Evolutionary conservation across 805 yeast species (phyloP).

Genomic region (Kazachstania martiniae): DNA sequence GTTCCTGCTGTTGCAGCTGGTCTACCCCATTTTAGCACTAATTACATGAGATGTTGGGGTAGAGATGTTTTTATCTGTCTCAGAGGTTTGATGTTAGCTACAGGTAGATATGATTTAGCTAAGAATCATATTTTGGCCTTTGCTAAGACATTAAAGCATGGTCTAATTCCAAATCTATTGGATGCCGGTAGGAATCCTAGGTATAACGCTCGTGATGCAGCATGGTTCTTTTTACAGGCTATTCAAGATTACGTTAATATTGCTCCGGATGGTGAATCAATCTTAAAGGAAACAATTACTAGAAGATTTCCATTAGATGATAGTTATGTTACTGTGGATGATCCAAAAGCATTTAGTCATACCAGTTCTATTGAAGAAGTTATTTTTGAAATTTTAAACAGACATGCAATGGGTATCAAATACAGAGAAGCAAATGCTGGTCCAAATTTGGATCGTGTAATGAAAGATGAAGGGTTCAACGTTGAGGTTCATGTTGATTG

Average conservation of each 20-base stretch:
- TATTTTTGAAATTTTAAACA: constrained; percentile 67
- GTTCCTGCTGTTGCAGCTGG: constrained; percentile 90
- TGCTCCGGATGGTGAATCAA: constrained; percentile 58
- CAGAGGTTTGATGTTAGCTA: constrained; percentile 67
- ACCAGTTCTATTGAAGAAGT: constrained; percentile 64
- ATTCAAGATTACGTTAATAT: constrained; percentile 66
- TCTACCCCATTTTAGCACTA: constrained; percentile 82
- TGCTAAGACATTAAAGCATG: constrained; percentile 88
- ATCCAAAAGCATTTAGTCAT: constrained; percentile 64
- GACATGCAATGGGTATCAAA: constrained; percentile 82
- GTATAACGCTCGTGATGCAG: constrained; percentile 94
- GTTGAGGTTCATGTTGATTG: constrained; percentile 76
- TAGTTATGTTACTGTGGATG: constrained; percentile 55
- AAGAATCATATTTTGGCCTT: constrained; percentile 71
- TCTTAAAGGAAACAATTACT: constrained; percentile 60
- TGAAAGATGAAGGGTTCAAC: constrained; percentile 88
- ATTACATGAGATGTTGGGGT: constrained; percentile 97
- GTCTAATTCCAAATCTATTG: constrained; percentile 82
- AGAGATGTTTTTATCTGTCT: constrained; percentile 86
- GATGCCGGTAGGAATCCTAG: constrained; percentile 93
- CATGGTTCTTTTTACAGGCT: constrained; percentile 87
- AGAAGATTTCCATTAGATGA: constrained; percentile 90
- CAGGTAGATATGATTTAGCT: constrained; percentile 75
- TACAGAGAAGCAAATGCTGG: constrained; percentile 97
- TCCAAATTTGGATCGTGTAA: constrained; percentile 73